phyloP scores from a whole-genome alignment of 306 rosid species.

The Quercus bicolor region DNA sequence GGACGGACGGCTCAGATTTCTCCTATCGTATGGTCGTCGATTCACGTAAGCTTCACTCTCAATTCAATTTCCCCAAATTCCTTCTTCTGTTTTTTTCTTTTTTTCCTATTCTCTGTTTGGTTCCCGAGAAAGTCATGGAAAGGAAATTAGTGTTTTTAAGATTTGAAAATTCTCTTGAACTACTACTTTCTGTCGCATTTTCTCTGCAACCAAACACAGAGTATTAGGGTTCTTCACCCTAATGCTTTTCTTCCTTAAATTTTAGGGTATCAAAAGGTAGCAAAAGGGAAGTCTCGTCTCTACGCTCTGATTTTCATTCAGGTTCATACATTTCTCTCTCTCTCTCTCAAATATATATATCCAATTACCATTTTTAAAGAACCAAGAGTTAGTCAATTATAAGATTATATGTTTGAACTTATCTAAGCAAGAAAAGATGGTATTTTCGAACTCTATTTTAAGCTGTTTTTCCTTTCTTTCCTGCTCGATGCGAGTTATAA shows the following conservation, averaged over 20 bases:
- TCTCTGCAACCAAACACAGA: background rate
- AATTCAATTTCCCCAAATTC: background rate
- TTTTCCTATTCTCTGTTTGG: background rate
- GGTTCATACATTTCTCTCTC: constrained; percentile 33
- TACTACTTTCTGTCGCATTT: background rate
- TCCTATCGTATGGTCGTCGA: too few species aligned
- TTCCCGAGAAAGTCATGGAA: background rate
- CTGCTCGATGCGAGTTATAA: background rate
- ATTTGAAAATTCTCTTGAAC: background rate
- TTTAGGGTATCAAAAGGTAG: constrained; percentile 82
- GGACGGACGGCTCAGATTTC: too few species aligned
- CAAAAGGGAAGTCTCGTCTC: constrained; percentile 64
- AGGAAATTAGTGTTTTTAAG: background rate
- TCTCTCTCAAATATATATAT: background rate
- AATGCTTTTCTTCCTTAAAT: background rate
- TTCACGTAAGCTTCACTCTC: constrained; percentile 58
- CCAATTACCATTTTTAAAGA: background rate
- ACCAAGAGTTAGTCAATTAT: too few species aligned
- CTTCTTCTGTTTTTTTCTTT: background rate
- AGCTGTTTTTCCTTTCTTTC: background rate
- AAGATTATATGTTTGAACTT: too few species aligned
- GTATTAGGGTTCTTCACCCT: background rate
- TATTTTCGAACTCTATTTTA: background rate
- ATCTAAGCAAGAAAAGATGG: too few species aligned
- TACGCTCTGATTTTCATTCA: constrained; percentile 38